Conservation (phyloP, 331 rosid genomes). For the Acacia concinna region DNA sequence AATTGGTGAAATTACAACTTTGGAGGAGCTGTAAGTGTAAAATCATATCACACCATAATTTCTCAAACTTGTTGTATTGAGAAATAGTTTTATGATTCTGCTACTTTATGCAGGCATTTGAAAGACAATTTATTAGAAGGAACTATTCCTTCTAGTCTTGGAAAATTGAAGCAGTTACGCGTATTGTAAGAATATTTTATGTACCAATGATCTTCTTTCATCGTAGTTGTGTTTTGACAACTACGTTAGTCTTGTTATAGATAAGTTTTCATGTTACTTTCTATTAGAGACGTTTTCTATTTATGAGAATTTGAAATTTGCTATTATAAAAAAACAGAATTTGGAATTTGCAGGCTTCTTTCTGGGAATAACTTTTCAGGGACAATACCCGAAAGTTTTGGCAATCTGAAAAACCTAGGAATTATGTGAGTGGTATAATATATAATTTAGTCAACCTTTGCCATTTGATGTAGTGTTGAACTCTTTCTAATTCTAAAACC, state of each 20-base stretch:
- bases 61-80: background rate
- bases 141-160: slow-evolving; percentile 60
- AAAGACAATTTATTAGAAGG: slow-evolving; percentile 64
- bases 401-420: slow-evolving; percentile 53
- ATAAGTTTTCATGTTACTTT: background rate
- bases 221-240: background rate
- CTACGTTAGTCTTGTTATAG: background rate
- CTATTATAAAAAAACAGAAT: too few species aligned
- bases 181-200: slow-evolving; percentile 55
- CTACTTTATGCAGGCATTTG: slow-evolving; percentile 47
- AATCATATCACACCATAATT: too few species aligned
- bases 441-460: background rate
- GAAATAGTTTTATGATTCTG: slow-evolving; percentile 28
- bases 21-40: slow-evolving; percentile 56
- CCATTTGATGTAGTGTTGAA: background rate
- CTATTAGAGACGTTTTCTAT: background rate
- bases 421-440: slow-evolving; percentile 58
- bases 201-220: background rate
- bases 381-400: slow-evolving; percentile 55
- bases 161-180: slow-evolving; percentile 49
- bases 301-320: slow-evolving; percentile 1
- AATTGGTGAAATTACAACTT: slow-evolving; percentile 61
- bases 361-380: slow-evolving; percentile 68
- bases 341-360: slow-evolving; percentile 51
- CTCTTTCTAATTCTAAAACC: background rate